A percentile compares a stretch with the other conserved stretches of the same genome.
phyloP scores from a whole-genome alignment of 208 protist genomes.

The Vickermania ingenoplastis region DNA sequence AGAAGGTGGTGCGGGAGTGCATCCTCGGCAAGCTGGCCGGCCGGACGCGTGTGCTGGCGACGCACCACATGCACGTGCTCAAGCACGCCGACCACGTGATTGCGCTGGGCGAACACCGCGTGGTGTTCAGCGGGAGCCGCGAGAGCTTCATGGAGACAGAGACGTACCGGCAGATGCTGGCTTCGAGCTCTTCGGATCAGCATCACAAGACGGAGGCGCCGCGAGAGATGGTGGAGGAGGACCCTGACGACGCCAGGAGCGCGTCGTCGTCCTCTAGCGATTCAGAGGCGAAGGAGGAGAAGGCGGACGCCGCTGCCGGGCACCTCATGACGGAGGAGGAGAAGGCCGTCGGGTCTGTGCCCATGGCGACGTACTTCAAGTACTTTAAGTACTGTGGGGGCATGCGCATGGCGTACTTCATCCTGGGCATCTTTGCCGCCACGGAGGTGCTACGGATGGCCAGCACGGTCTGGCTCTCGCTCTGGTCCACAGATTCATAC shows the following conservation, averaged over 20 bases:
- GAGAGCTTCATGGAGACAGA: slow-evolving; percentile 13
- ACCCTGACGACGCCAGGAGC: too few species aligned
- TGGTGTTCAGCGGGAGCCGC: slow-evolving; percentile 38
- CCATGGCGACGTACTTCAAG: slow-evolving; percentile 31
- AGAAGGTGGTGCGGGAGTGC: slow-evolving; percentile 31
- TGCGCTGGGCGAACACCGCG: slow-evolving; percentile 34
- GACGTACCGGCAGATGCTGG: not conserved
- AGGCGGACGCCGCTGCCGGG: not conserved
- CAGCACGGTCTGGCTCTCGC: slow-evolving; percentile 57
- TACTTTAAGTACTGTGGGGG: slow-evolving; percentile 66
- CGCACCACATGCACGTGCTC: slow-evolving; percentile 91
- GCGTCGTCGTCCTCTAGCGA: not conserved
- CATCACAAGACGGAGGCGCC: not conserved
- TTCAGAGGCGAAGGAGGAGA: not conserved
- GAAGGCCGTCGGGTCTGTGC: slow-evolving; percentile 46
- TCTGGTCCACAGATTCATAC: slow-evolving; percentile 35
- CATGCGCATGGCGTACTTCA: slow-evolving; percentile 9
- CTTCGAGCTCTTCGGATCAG: not conserved
- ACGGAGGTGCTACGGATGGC: slow-evolving; percentile 38
- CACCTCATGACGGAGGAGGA: slow-evolving; percentile 55
- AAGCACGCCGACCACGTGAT: slow-evolving; percentile 73
- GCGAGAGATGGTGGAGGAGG: not conserved
- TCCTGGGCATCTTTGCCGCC: slow-evolving; percentile 43
- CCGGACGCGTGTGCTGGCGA: slow-evolving; percentile 90
- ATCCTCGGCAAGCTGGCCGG: slow-evolving; percentile 38